Percentiles rank a stretch among this genome's conserved stretches.
Conservation (phyloP, 305 asterid genomes). For the Fraxinus platypoda region DNA sequence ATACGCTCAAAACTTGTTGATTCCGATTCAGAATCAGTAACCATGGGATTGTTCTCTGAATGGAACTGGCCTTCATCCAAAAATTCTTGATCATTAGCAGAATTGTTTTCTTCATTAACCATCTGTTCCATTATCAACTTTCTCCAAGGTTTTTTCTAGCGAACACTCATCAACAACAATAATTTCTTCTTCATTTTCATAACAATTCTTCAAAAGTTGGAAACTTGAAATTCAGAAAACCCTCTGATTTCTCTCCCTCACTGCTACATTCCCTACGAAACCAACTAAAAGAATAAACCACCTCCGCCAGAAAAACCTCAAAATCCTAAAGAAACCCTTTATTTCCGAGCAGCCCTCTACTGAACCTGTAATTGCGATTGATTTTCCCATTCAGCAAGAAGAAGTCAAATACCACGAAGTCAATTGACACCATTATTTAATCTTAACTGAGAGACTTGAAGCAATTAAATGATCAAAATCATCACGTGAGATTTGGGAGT, state of each 20-base stretch:
- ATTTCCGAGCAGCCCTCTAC: too few species aligned
- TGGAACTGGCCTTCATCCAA: constrained; percentile 23
- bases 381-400: too few species aligned
- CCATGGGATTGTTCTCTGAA: constrained; percentile 20
- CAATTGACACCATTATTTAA: too few species aligned
- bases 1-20: constrained; percentile 31
- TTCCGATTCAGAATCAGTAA: constrained; percentile 42
- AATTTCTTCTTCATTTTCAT: constrained; percentile 6
- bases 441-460: too few species aligned
- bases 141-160: constrained; percentile 4
- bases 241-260: constrained; percentile 36
- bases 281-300: too few species aligned
- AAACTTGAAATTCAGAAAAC: constrained; percentile 56
- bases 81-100: constrained; percentile 3
- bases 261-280: too few species aligned
- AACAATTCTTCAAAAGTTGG: constrained; percentile 70
- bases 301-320: too few species aligned
- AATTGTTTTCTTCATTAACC: constrained; percentile 13
- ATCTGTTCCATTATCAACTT: not conserved
- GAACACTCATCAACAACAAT: constrained; percentile 6
- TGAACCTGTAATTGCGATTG: too few species aligned
- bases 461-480: too few species aligned
- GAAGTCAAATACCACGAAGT: too few species aligned
- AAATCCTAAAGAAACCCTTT: too few species aligned
- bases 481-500: too few species aligned